A percentile compares a stretch with the other conserved stretches of the same genome.
These are phyloP conservation scores for Aspergillus puulaauensis DNA, from an alignment of 2,329 filamentous ascomycete species.

Conservation along the genomic window DNA sequence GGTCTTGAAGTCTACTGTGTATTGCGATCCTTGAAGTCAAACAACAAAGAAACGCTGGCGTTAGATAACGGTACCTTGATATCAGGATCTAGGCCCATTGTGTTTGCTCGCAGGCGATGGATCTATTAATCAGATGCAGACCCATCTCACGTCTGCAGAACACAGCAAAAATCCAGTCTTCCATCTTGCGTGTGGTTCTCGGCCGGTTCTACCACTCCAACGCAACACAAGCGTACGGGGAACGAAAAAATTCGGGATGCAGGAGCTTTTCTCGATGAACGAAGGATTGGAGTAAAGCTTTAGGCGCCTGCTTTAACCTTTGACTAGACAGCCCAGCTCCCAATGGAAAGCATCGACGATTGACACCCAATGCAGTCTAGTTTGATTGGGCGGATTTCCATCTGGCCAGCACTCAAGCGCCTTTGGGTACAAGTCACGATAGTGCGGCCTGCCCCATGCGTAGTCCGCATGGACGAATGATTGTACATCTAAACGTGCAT, in stretches of 20 bases:
- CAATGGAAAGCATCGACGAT: conserved; percentile 5
- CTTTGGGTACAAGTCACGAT: conserved; percentile 20
- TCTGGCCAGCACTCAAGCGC: conserved; percentile 11
- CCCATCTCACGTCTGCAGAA: background rate
- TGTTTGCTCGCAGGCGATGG: background rate
- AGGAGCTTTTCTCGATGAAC: background rate
- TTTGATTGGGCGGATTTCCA: conserved; percentile 7
- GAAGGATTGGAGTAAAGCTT: background rate
- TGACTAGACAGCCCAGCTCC: conserved; percentile 9
- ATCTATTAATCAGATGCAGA: background rate
- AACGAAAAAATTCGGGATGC: background rate
- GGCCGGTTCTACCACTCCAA: background rate
- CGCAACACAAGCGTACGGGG: background rate
- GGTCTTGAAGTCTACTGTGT: no score
- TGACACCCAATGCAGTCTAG: conserved; percentile 10
- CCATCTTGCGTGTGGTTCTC: background rate
- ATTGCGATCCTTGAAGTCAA: background rate
- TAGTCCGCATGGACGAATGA: background rate
- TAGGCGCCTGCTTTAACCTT: conserved; percentile 7
- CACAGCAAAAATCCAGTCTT: background rate
- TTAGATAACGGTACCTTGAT: background rate
- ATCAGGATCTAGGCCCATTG: background rate
- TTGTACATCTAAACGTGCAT: conserved; percentile 6
- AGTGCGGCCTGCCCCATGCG: conserved; percentile 1
- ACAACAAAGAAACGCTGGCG: conserved; percentile 1